Conservation (phyloP, 345 rosid genomes). For the Populus pruinosa region DNA sequence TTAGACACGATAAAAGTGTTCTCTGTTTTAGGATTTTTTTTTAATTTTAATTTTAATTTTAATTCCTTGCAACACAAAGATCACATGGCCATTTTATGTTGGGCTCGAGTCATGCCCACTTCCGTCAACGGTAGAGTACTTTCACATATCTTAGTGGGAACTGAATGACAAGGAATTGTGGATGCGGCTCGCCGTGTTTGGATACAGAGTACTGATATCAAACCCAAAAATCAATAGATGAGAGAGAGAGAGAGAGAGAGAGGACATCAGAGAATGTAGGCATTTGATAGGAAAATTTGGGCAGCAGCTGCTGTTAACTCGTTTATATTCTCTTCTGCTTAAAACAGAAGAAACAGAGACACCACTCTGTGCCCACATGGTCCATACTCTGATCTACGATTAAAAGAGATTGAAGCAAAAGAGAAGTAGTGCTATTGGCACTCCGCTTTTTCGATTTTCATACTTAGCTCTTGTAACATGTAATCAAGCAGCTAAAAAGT, state of each 20-base stretch:
- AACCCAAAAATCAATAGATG: background rate
- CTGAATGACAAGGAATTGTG: background rate
- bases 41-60: no score
- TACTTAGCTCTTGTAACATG: background rate
- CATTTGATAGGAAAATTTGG: slow-evolving; percentile 31
- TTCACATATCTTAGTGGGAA: slow-evolving; percentile 7
- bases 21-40: no score
- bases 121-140: slow-evolving; percentile 5
- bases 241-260: background rate
- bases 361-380: slow-evolving; percentile 16
- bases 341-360: slow-evolving; percentile 21
- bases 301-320: slow-evolving; percentile 25
- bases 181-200: slow-evolving; percentile 12
- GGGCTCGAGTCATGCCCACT: slow-evolving; percentile 9
- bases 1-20: no score
- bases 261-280: slow-evolving; percentile 5
- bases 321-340: slow-evolving; percentile 39
- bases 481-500: slow-evolving; percentile 16
- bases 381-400: slow-evolving; percentile 32
- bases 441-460: slow-evolving; percentile 30
- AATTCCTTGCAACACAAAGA: background rate
- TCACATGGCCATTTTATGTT: background rate
- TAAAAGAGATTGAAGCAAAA: background rate
- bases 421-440: slow-evolving; percentile 45
- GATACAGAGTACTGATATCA: background rate